These are phyloP conservation scores for Emmonsiellopsis sp. DNA, from an alignment of 2,329 filamentous ascomycete genomes.

Conservation along the genomic window DNA sequence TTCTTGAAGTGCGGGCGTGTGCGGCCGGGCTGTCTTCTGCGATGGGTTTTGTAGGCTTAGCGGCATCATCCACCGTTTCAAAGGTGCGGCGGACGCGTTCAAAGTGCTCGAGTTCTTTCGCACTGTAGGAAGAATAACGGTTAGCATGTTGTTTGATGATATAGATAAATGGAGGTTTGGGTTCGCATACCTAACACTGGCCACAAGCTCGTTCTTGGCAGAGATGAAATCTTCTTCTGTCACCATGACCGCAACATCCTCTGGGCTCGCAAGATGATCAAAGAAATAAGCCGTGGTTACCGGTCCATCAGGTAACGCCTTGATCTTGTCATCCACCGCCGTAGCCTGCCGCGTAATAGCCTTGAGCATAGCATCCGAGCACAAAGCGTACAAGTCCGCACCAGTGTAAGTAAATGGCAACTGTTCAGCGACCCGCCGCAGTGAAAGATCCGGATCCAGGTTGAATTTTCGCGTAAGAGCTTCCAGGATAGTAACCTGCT, in stretches of 20 bases:
- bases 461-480: slow-evolving; percentile 92
- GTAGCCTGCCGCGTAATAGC: slow-evolving; percentile 86
- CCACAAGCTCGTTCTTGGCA: slow-evolving; percentile 78
- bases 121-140: slow-evolving; percentile 40
- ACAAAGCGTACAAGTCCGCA: slow-evolving; percentile 93
- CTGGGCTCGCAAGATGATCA: slow-evolving; percentile 74
- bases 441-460: slow-evolving; percentile 67
- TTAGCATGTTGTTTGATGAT: slow-evolving; percentile 16
- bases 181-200: slow-evolving; percentile 56
- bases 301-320: slow-evolving; percentile 45
- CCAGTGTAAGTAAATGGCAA: slow-evolving; percentile 96
- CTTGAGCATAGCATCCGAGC: slow-evolving; percentile 97
- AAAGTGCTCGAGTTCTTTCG: slow-evolving; percentile 86
- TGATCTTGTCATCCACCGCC: slow-evolving; percentile 74
- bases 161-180: background rate
- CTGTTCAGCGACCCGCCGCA: slow-evolving; percentile 60
- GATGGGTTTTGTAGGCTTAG: slow-evolving; percentile 19
- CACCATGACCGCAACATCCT: slow-evolving; percentile 80
- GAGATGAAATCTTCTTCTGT: slow-evolving; percentile 77
- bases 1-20: slow-evolving; percentile 17
- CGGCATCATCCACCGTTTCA: slow-evolving; percentile 50
- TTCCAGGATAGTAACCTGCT: slow-evolving; percentile 89
- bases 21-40: slow-evolving; percentile 5
- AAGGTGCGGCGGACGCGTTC: slow-evolving; percentile 74
- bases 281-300: slow-evolving; percentile 92